Base-by-base conservation (phyloP, 2,329 filamentous ascomycete genomes). In the Calonectria crousiana region DNA sequence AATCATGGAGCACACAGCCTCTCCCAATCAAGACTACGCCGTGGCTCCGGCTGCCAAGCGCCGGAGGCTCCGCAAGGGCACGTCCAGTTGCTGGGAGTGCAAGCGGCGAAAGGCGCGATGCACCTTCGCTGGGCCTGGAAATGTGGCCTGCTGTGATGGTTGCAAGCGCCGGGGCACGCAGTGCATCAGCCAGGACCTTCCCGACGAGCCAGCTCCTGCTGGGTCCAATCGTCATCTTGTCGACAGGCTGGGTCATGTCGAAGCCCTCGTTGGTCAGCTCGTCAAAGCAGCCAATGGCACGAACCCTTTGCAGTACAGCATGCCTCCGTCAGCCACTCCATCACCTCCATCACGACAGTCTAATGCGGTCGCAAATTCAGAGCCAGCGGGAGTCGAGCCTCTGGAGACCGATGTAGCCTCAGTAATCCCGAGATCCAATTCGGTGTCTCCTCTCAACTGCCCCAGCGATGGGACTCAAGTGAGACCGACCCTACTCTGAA, bases 1-100 rank as follows among this genome's bases (percentile, higher is more conserved):
- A 9, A 68, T 28, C 13, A 78, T 79, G 77, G 74, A 71, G 23
- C 65, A 72, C 18, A 28, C 51, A 36, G 18, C 2, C 51, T 62
- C 66, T 34, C 5, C 34, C 2, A n/a, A 26, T 30, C 67, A 47
- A 9, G 47, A n/a, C 2, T 23, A 51, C 38, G 51, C 58, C 71
- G 72, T 78, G 56, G 72, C 62, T 2, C 76, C 77, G 23, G 74
- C 60, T 2, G 30, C 67, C 23, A 80, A 80, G 41, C 74, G 77
- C 26, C 74, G 79, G 14, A 82, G 80, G 72, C 30, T 90, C 28
- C 87, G 89, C 28, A 91, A 90, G 68, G 90, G 90, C n/a, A 91
- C 90, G 0, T 84, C 82, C 34, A 90, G 89, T 71, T 91, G 90
- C 79, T 91, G 89, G 89, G 89, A 91, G 76, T 92, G 90, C 84